A percentile compares a stretch with the other conserved stretches of the same genome.
phyloP scores from a whole-genome alignment of 345 rosid genomes.

The Eucalyptus shirleyi region DNA sequence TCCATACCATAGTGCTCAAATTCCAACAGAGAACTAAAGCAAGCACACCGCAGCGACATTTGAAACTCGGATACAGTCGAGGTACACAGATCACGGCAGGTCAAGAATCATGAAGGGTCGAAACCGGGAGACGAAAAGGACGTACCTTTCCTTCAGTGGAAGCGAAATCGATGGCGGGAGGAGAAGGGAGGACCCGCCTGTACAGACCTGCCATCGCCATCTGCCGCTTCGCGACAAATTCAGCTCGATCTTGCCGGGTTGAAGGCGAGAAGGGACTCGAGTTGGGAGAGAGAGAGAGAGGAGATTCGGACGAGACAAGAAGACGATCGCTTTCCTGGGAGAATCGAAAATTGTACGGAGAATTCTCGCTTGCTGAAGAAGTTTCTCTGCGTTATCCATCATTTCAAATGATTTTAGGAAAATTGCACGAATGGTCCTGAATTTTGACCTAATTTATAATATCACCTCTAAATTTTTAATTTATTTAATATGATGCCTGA shows the following conservation, averaged over 20 bases:
- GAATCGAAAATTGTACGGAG: neutral
- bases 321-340: neutral
- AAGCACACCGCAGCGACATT: neutral
- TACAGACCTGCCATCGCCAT: slow-evolving; percentile 75
- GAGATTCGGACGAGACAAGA: neutral
- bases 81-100: neutral
- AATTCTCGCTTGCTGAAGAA: neutral
- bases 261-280: neutral
- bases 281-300: neutral
- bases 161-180: slow-evolving; percentile 77
- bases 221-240: neutral
- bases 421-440: too few species aligned
- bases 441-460: too few species aligned
- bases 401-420: neutral
- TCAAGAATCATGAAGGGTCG: neutral
- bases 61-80: neutral
- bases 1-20: neutral
- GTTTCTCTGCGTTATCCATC: neutral
- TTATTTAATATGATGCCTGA: too few species aligned
- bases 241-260: neutral
- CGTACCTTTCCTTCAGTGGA: slow-evolving; percentile 69
- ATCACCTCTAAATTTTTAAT: too few species aligned
- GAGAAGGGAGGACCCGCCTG: slow-evolving; percentile 52
- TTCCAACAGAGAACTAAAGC: neutral
- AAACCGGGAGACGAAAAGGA: neutral